These are phyloP conservation scores for Cafeteria roenbergensis DNA, from an alignment of 108 stramenopile species.

Conservation along the genomic window DNA sequence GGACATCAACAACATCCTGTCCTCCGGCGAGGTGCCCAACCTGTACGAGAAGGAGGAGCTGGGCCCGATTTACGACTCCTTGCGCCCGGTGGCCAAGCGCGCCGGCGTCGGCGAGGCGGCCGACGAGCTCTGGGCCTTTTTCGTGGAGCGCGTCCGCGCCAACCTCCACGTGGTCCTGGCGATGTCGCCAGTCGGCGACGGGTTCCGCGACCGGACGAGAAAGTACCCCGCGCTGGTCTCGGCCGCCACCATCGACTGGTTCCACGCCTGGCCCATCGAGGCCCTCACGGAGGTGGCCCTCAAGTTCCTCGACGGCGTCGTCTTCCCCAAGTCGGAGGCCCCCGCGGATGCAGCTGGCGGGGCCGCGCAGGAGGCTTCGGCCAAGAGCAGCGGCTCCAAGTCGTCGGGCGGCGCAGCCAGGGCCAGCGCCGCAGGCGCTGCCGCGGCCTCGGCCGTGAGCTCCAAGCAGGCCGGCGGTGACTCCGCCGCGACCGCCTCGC, in stretches of 20 bases:
- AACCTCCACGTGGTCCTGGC: slow-evolving; percentile 50
- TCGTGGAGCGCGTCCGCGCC: slow-evolving; percentile 37
- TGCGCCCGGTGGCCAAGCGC: slow-evolving; percentile 33
- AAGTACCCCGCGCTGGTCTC: slow-evolving; percentile 47
- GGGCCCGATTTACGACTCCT: slow-evolving; percentile 31
- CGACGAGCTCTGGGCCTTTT: slow-evolving; percentile 45
- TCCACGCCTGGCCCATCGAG: slow-evolving; percentile 50
- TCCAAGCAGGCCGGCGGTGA: neutral
- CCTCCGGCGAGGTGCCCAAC: slow-evolving; percentile 46
- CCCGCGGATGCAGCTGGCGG: neutral
- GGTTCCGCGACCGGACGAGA: slow-evolving; percentile 39
- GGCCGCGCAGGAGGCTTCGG: too few species aligned
- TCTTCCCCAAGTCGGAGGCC: slow-evolving; percentile 4
- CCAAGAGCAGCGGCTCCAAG: too few species aligned
- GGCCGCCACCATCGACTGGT: slow-evolving; percentile 55
- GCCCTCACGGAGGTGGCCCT: slow-evolving; percentile 48
- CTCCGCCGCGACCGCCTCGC: neutral
- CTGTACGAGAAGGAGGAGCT: slow-evolving; percentile 48
- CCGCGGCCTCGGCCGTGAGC: neutral
- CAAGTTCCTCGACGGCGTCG: slow-evolving; percentile 31
- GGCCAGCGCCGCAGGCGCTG: neutral
- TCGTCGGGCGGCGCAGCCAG: too few species aligned
- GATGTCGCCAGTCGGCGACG: slow-evolving; percentile 51
- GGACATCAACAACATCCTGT: slow-evolving; percentile 52
- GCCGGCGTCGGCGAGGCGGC: slow-evolving; percentile 38